Percentiles rank a stretch among this genome's conserved stretches.
Conservation (phyloP, 805 yeast species). For the Spathaspora passalidarum region DNA sequence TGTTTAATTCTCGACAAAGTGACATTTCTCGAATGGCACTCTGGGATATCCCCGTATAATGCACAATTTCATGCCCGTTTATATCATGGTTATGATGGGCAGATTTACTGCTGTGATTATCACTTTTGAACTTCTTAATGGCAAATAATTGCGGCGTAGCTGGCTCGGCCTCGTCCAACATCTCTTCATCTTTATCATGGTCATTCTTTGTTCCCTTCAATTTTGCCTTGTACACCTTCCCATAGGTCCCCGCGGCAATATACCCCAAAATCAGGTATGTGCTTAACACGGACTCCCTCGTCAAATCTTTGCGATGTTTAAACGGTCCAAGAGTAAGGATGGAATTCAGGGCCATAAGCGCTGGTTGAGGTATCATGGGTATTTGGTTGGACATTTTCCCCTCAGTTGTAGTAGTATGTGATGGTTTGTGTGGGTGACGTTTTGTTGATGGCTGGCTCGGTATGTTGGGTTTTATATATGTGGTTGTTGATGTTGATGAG, state of each 20-base stretch:
- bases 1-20: constrained; percentile 79
- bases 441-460: constrained; percentile 2
- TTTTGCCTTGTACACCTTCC: constrained; percentile 88
- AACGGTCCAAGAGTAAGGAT: constrained; percentile 42
- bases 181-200: constrained; percentile 2
- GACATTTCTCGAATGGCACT: constrained; percentile 97
- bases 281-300: constrained; percentile 71
- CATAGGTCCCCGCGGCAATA: constrained; percentile 98
- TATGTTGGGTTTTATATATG: constrained; percentile 5
- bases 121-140: constrained; percentile 93
- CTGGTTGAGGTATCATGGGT: constrained; percentile 31
- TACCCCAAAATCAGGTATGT: constrained; percentile 89
- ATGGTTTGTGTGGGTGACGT: not conserved
- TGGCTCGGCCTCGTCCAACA: constrained; percentile 5
- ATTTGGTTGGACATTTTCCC: constrained; percentile 5
- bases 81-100: constrained; percentile 34
- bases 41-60: constrained; percentile 93
- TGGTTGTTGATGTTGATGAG: not conserved
- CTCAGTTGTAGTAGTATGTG: too few relatives aligned
- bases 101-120: constrained; percentile 38
- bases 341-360: constrained; percentile 39
- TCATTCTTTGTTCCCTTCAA: constrained; percentile 26
- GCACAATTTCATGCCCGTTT: constrained; percentile 71
- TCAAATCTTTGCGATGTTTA: constrained; percentile 53
- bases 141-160: constrained; percentile 53